These are phyloP conservation scores for Zea mays DNA, from an alignment of 176 grass and related monocot species.

Conservation along the genomic window Zm-B73-REFERENCE-NAM-5.0 NC_050098.1:206789501-206790000, in stretches of 20 bases:
- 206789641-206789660: too few species aligned
- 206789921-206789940: neutral
- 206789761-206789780: neutral
- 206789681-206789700: neutral
- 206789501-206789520: conserved; percentile 69
- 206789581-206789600: conserved; percentile 28
- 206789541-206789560: conserved; percentile 63
- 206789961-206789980: conserved; percentile 5
- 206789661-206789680: neutral
- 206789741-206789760: too few species aligned
- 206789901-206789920: neutral
- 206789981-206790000: neutral
- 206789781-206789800: neutral
- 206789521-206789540: conserved; percentile 54
- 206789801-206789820: neutral
- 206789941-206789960: neutral
- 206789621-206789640: neutral
- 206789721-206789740: neutral
- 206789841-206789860: neutral
- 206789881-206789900: conserved; percentile 2
- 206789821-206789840: neutral
- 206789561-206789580: conserved; percentile 77
- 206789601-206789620: conserved; percentile 5
- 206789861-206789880: neutral
- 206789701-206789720: neutral